A percentile compares a stretch with the other conserved stretches of the same genome.
Evolutionary conservation across 1,284 basidiomycete species (phyloP).

Genomic region (Boletus calvinii): DNA sequence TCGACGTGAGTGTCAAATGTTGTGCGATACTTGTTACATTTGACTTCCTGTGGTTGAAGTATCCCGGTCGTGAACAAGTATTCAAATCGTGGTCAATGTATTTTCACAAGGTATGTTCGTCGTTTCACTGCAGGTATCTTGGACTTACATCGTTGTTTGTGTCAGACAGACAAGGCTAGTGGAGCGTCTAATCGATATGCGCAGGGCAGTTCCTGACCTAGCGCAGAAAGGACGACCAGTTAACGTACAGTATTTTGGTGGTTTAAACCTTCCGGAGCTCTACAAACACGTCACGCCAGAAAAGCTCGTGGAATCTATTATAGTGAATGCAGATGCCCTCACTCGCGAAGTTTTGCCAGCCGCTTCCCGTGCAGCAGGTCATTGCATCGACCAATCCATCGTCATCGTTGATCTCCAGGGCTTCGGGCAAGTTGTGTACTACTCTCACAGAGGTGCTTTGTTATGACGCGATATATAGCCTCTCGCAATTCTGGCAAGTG

Average conservation of each 20-base stretch:
- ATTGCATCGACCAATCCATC: slow-evolving; percentile 48
- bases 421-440: slow-evolving; percentile 49
- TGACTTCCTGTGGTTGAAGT: slow-evolving; percentile 42
- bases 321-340: slow-evolving; percentile 62
- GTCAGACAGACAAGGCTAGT: slow-evolving; percentile 59
- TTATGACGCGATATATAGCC: slow-evolving; percentile 34
- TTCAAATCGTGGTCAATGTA: slow-evolving; percentile 74
- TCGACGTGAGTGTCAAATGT: slow-evolving; percentile 45
- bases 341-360: slow-evolving; percentile 67
- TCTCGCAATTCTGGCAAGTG: slow-evolving; percentile 73
- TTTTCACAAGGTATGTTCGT: slow-evolving; percentile 60
- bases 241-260: slow-evolving; percentile 62
- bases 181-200: neutral
- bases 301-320: slow-evolving; percentile 59
- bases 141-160: neutral
- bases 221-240: slow-evolving; percentile 63
- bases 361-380: slow-evolving; percentile 51
- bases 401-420: slow-evolving; percentile 68
- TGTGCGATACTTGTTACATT: neutral
- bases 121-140: neutral
- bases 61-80: slow-evolving; percentile 62
- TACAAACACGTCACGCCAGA: slow-evolving; percentile 61
- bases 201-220: slow-evolving; percentile 4
- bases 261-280: slow-evolving; percentile 58
- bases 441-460: neutral